Conservation (phyloP, 192 early-diverging fungal genomes). For the Linderina pennispora region DNA sequence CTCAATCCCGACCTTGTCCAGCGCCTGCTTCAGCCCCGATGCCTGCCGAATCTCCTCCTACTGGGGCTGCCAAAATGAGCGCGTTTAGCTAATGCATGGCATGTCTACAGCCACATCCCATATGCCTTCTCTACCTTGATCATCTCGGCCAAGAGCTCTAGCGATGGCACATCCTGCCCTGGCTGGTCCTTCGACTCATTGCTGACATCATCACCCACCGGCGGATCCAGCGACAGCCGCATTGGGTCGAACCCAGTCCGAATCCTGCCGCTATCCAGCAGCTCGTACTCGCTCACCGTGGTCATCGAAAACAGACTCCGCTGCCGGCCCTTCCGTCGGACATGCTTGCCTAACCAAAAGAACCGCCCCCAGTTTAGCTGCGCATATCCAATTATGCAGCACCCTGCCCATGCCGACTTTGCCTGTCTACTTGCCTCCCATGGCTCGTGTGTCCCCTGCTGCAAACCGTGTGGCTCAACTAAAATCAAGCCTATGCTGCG, state of each 20-base stretch:
- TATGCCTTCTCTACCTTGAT: slow-evolving; percentile 17
- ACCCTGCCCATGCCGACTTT: too few species aligned
- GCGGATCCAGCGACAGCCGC: slow-evolving; percentile 1
- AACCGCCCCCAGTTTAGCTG: too few species aligned
- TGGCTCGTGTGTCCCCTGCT: too few species aligned
- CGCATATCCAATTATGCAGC: too few species aligned
- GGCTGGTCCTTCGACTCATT: slow-evolving; percentile 1
- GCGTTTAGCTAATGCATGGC: not conserved
- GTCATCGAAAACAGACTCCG: slow-evolving; percentile 46
- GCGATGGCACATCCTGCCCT: slow-evolving; percentile 22
- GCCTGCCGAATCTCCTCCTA: slow-evolving; percentile 46
- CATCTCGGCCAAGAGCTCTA: slow-evolving; percentile 43
- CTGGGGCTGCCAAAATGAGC: not conserved
- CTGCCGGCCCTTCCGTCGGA: slow-evolving; percentile 41
- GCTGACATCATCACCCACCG: slow-evolving; percentile 2
- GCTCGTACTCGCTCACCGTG: slow-evolving; percentile 28
- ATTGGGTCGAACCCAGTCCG: slow-evolving; percentile 21
- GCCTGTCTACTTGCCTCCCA: too few species aligned
- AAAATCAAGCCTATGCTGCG: too few species aligned
- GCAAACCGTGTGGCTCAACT: too few species aligned
- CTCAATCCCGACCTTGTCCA: slow-evolving; percentile 31
- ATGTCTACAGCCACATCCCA: not conserved
- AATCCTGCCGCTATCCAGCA: slow-evolving; percentile 35
- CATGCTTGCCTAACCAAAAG: slow-evolving; percentile 25
- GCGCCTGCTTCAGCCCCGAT: slow-evolving; percentile 38